Percentiles rank a stretch among this genome's conserved stretches.
These are phyloP conservation scores for Crotalaria pallida DNA, from an alignment of 306 rosid genomes.

Conservation along the genomic window DNA sequence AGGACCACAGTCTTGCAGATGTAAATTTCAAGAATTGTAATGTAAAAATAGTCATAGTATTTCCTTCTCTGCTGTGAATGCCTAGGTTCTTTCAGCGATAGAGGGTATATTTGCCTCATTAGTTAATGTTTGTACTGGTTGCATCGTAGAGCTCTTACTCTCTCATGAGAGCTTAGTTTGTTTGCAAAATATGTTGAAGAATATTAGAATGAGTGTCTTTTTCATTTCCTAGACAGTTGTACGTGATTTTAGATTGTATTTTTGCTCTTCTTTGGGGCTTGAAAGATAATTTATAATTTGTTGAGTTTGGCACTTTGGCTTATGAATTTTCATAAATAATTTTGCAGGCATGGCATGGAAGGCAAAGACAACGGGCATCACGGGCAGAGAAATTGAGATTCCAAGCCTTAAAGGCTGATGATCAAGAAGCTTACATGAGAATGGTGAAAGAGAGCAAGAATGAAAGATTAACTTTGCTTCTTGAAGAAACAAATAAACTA, in stretches of 20 bases:
- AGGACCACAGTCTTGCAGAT: neutral
- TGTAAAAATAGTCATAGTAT: neutral
- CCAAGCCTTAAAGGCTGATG: slow-evolving; percentile 97
- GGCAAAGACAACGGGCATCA: slow-evolving; percentile 96
- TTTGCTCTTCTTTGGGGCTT: slow-evolving; percentile 2
- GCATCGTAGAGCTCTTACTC: neutral
- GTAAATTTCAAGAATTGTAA: neutral
- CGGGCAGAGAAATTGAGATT: slow-evolving; percentile 96
- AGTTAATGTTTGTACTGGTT: neutral
- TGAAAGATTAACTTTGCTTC: slow-evolving; percentile 84
- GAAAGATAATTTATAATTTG: slow-evolving; percentile 3
- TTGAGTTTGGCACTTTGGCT: slow-evolving; percentile 17
- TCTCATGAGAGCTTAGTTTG: neutral
- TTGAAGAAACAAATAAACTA: slow-evolving; percentile 95
- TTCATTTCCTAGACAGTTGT: slow-evolving; percentile 3
- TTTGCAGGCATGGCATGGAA: slow-evolving; percentile 92
- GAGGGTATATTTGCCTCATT: neutral
- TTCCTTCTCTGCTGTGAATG: neutral
- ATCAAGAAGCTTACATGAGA: slow-evolving; percentile 99
- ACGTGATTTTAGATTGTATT: neutral
- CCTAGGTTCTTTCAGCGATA: neutral
- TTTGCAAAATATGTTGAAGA: neutral
- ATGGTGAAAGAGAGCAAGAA: slow-evolving; percentile 99
- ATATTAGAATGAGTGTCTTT: neutral
- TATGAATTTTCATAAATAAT: slow-evolving; percentile 15